Base-by-base conservation (phyloP, 1,284 basidiomycete genomes). In the Apiotrichum siamense region DNA sequence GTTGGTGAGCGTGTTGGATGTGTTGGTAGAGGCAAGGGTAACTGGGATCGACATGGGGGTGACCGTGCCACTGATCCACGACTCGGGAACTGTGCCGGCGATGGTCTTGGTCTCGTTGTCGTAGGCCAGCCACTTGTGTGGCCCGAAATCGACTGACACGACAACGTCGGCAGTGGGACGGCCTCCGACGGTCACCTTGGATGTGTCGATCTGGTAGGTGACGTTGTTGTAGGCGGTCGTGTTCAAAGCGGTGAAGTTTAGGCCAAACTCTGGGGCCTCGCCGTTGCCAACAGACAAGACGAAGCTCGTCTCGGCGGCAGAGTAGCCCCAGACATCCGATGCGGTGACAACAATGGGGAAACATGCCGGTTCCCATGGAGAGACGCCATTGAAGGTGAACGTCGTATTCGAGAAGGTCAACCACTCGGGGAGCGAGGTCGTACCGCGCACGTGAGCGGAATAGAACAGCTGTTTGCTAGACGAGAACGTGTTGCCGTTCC, bases 341-440 rank as follows among this genome's bases (percentile, higher is more conserved):
- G 69, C 74, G 0, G 66, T 70, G 9, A 69, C 66, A 17, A 75
- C 70, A 45, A 76, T 59, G 3, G 65, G 66, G 49, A 57, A 74
- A 39, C 59, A 69, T 1, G 72, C 73, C 7, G 41, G 20, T 25
- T 59, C 52, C 3, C 58, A 61, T 1, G 80, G 79, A 0, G 78
- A 77, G 20, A 78, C 69, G 10, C 79, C 79, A 51, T 69, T 74
- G 47, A 80, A 76, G 4, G 79, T 80, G 50, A 77, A 74, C 2
- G 78, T 77, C n/a, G 67, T 57, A 60, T 78, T 77, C 59, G 76
- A 70, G 55, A 77, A 79, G 9, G 57, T 62, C 44, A 81, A 66
- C 80, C 80, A 81, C 20, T 57, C 47, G 0, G 80, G 80, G 15
- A 80, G 63, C 17, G 44, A 17, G 5, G 29, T 37, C 7, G 65